Base-by-base conservation (phyloP, 2,329 filamentous ascomycete genomes). In the Aureobasidium vineae region DNA sequence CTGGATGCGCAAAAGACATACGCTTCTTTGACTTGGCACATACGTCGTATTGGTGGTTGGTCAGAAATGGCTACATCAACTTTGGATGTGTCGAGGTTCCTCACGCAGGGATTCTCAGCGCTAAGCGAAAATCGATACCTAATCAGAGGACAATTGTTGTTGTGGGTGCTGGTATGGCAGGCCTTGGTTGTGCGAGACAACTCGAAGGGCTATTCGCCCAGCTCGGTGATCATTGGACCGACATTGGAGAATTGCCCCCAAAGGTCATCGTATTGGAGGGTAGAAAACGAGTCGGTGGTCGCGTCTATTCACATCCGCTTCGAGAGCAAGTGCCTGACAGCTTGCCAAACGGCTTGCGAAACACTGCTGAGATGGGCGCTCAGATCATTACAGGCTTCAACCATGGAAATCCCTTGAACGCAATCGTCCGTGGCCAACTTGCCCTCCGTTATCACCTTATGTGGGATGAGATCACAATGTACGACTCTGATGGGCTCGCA, bases 301-400 rank as follows among this genome's bases (percentile, higher is more conserved):
- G 95, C 70, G 92, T 99, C 23, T 98, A 97, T 78, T 99, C 95
- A 63, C 92, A 89, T 74, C 86, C 85, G 54, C 77, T 88, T 68
- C 80, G 79, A 81, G 83, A 87, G 80, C 79, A 89, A 80, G 76
- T 85, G 76, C 77, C 81, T 66, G 74, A 81, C 73, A 77, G 79
- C 70, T 71, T 86, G 74, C 78, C 82, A 75, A 72, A 81, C 70
- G 75, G 82, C 78, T 85, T 83, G 76, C 85, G 79, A 60, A 90
- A 89, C 73, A 98, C 93, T 23, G 95, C 92, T 38, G 95, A 99
- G 76, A 96, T 97, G 88, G 95, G 95, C 33, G 95, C 94, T 65
- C 97, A 99, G 83, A 98, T 99, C 68, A 92, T 99, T 68, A 97
- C 96, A 40, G 95, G 95, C 0, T 99, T 98, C 75, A 92, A 98